A percentile compares a stretch with the other conserved stretches of the same genome.
These are phyloP conservation scores for Saposhnikovia divaricata DNA, from an alignment of 129 eudicot genomes.

Conservation along the genomic window DNA sequence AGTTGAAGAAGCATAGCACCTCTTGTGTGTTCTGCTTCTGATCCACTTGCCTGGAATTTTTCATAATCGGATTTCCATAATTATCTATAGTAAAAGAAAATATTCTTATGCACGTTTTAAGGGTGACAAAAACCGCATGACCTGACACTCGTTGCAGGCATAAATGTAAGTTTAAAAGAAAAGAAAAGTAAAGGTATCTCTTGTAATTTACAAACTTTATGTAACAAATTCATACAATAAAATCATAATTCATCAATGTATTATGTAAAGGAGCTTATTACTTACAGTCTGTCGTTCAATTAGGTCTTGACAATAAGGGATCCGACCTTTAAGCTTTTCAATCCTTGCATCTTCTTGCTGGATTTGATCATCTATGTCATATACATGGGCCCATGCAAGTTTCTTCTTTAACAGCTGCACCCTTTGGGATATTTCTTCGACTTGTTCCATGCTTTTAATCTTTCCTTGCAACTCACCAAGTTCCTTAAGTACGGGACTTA, in stretches of 20 bases:
- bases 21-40: background rate
- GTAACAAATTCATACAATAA: background rate
- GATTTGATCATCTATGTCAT: constrained; percentile 54
- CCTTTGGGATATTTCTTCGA: constrained; percentile 72
- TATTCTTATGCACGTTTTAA: background rate
- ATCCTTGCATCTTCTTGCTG: constrained; percentile 34
- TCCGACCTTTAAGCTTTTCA: constrained; percentile 49
- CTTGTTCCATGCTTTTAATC: constrained; percentile 71
- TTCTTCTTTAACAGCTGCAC: constrained; percentile 56
- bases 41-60: background rate
- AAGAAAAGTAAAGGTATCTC: background rate
- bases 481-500: constrained; percentile 65
- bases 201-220: background rate
- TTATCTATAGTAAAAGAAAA: background rate
- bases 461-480: constrained; percentile 74
- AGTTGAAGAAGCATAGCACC: background rate
- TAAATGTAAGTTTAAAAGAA: background rate
- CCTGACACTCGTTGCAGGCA: background rate
- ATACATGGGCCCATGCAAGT: constrained; percentile 88
- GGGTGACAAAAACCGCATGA: background rate
- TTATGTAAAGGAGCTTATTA: constrained; percentile 8
- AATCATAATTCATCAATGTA: background rate
- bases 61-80: background rate
- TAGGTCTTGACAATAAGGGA: constrained; percentile 49
- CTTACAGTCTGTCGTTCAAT: constrained; percentile 67